Conservation (phyloP, 2,329 filamentous ascomycete genomes). For the Shiraia sp. region DNA sequence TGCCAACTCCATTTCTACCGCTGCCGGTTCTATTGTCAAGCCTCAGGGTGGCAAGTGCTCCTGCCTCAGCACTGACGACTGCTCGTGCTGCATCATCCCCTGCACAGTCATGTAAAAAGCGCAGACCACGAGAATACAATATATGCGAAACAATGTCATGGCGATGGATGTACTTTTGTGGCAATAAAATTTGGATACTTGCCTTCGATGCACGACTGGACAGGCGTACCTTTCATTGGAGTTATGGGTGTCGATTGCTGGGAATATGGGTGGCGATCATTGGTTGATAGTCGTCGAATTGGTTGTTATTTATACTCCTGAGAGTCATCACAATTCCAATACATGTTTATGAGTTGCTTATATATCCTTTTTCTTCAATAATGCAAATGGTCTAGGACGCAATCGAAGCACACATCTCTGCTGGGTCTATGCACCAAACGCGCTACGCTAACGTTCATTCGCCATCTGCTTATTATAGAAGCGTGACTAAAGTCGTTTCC, state of each 20-base stretch:
- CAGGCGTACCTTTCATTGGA: neutral
- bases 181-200: neutral
- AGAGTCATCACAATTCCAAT: too few relatives aligned
- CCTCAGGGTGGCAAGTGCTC: conserved; percentile 37
- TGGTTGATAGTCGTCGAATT: too few relatives aligned
- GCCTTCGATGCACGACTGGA: neutral
- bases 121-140: neutral
- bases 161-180: too few relatives aligned
- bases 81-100: conserved; percentile 41
- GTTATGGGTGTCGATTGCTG: too few relatives aligned
- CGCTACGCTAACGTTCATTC: too few relatives aligned
- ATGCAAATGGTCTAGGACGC: too few relatives aligned
- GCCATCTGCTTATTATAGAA: neutral
- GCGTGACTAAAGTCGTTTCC: neutral
- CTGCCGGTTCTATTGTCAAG: conserved; percentile 40
- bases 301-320: too few relatives aligned
- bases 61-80: conserved; percentile 36
- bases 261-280: too few relatives aligned
- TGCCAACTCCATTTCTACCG: conserved; percentile 32
- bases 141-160: neutral
- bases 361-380: too few relatives aligned
- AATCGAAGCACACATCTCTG: too few relatives aligned
- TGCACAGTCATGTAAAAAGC: conserved; percentile 43
- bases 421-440: too few relatives aligned
- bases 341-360: too few relatives aligned